phyloP scores from a whole-genome alignment of 352 stramenopile species.

The Phytophthora hybrid region DNA sequence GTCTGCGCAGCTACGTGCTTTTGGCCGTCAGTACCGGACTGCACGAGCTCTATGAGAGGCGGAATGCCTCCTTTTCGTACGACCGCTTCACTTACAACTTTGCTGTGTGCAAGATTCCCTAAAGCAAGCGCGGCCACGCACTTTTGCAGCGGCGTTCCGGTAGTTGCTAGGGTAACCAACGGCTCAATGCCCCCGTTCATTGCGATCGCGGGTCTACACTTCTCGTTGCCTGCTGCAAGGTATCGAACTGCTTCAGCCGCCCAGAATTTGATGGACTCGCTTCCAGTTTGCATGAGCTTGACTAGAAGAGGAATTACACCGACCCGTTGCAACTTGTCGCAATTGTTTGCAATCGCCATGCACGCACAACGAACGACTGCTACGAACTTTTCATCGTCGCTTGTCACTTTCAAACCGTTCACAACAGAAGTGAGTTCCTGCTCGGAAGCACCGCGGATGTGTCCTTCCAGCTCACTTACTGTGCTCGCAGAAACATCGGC shows the following conservation, averaged over 20 bases:
- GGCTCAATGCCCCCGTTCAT: not conserved
- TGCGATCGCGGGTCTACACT: not conserved
- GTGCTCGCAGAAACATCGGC: not conserved
- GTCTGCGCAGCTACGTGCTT: not conserved
- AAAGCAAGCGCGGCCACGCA: not conserved
- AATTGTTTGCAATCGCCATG: not conserved
- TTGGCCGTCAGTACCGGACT: not conserved
- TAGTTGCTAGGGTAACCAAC: not conserved
- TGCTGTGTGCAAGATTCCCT: not conserved
- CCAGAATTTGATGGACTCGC: not conserved
- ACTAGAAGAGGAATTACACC: not conserved
- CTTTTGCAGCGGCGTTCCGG: not conserved
- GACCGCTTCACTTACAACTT: not conserved
- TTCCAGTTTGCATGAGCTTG: not conserved
- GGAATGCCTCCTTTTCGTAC: not conserved
- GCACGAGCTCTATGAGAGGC: not conserved
- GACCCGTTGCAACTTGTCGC: not conserved
- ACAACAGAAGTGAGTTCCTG: not conserved
- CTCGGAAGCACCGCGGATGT: not conserved
- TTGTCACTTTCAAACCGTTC: not conserved
- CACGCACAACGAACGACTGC: not conserved
- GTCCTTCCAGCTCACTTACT: not conserved
- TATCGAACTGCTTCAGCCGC: not conserved
- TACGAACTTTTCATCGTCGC: not conserved
- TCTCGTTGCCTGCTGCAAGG: not conserved